Evolutionary conservation across 2,329 filamentous ascomycete species (phyloP).

Genomic region (Pochonia chlamydosporia): DNA sequence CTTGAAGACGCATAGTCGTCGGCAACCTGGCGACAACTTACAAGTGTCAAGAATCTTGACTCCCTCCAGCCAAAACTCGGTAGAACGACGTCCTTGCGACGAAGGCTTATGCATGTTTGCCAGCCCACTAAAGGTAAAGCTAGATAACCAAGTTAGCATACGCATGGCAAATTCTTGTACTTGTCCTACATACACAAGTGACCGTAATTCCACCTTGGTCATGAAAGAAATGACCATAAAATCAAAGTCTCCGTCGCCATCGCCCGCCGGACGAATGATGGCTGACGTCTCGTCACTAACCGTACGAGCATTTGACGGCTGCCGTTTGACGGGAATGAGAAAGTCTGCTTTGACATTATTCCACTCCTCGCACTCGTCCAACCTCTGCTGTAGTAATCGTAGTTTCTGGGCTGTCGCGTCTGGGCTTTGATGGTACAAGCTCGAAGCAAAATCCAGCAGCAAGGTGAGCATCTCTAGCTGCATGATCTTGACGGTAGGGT

Average conservation of each 20-base stretch:
- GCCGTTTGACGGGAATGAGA: conserved; percentile 49
- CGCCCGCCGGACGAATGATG: conserved; percentile 42
- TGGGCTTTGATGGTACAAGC: conserved; percentile 56
- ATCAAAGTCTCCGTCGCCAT: conserved; percentile 39
- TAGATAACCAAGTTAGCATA: conserved; percentile 17
- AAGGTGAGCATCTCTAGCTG: conserved; percentile 62
- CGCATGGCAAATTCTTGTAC: neutral
- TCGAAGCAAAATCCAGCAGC: conserved; percentile 65
- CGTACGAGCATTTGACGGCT: conserved; percentile 38
- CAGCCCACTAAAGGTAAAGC: conserved; percentile 51
- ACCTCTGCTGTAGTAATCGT: conserved; percentile 51
- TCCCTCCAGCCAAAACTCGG: conserved; percentile 37
- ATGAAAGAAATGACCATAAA: conserved; percentile 56
- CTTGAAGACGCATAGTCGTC: neutral
- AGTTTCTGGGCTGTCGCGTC: conserved; percentile 55
- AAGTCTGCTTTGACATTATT: conserved; percentile 41
- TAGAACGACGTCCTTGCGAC: conserved; percentile 25
- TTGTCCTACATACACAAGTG: conserved; percentile 41
- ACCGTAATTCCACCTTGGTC: conserved; percentile 52
- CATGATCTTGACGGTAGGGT: conserved; percentile 55
- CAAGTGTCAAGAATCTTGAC: conserved; percentile 43
- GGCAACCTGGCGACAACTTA: conserved; percentile 16
- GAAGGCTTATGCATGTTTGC: conserved; percentile 34
- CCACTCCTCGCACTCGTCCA: conserved; percentile 54
- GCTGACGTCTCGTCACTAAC: conserved; percentile 53